phyloP scores from a whole-genome alignment of 1,284 basidiomycete genomes.

The Phylloboletellus chloephorus region DNA sequence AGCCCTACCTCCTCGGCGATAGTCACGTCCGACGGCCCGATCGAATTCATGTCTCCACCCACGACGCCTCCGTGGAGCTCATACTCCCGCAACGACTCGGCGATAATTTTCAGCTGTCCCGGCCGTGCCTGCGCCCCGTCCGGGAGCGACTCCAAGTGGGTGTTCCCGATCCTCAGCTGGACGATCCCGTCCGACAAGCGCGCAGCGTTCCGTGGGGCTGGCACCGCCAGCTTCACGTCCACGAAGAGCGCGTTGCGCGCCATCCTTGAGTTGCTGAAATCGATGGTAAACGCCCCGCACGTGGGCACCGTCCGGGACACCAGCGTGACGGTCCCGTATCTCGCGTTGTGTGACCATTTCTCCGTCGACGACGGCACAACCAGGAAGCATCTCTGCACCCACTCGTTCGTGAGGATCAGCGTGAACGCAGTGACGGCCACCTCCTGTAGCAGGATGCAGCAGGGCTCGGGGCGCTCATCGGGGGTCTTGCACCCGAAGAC shows the following conservation, averaged over 20 bases:
- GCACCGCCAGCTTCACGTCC: slow-evolving; percentile 46
- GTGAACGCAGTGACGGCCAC: slow-evolving; percentile 42
- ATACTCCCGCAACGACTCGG: slow-evolving; percentile 41
- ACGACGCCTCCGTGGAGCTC: slow-evolving; percentile 53
- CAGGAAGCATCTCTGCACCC: slow-evolving; percentile 56
- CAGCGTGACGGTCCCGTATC: slow-evolving; percentile 62
- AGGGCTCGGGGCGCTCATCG: slow-evolving; percentile 45
- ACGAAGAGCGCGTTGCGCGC: slow-evolving; percentile 51
- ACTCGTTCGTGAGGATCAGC: slow-evolving; percentile 46
- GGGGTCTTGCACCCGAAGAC: slow-evolving; percentile 40
- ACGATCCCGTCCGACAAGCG: slow-evolving; percentile 35
- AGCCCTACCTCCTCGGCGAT: slow-evolving; percentile 44
- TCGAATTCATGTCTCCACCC: slow-evolving; percentile 67
- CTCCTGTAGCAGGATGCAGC: slow-evolving; percentile 63
- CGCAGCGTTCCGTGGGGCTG: slow-evolving; percentile 22
- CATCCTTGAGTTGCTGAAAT: slow-evolving; percentile 48
- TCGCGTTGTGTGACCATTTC: slow-evolving; percentile 45
- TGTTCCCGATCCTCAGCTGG: slow-evolving; percentile 56
- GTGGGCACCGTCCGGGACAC: slow-evolving; percentile 52
- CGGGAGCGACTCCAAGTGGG: slow-evolving; percentile 61
- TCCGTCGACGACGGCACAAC: slow-evolving; percentile 47
- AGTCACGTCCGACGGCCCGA: slow-evolving; percentile 40
- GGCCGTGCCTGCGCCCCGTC: slow-evolving; percentile 41
- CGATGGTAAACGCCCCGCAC: slow-evolving; percentile 39
- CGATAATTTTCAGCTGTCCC: slow-evolving; percentile 48